Percentiles rank a stretch among this genome's conserved stretches.
Conservation (phyloP, 305 asterid genomes). For the Withania somnifera region DNA sequence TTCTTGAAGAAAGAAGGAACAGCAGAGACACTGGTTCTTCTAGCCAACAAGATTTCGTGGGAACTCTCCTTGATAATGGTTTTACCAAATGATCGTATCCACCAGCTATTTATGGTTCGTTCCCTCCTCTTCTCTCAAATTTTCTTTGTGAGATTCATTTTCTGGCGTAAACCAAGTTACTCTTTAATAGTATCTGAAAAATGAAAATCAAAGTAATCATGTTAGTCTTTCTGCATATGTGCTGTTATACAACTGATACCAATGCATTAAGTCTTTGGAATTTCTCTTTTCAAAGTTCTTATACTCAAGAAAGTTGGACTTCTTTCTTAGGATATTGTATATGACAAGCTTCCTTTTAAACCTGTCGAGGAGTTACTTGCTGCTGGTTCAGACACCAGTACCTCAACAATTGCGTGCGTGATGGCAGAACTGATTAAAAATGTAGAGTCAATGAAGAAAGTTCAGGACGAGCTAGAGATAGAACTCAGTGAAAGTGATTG, state of each 20-base stretch:
- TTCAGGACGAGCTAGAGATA: slow-evolving; percentile 17
- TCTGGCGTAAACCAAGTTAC: not conserved
- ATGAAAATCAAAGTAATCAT: not conserved
- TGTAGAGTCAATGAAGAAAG: not conserved
- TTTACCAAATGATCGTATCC: slow-evolving; percentile 20
- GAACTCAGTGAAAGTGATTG: slow-evolving; percentile 5
- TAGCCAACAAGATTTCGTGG: slow-evolving; percentile 22
- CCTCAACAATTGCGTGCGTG: too few species aligned
- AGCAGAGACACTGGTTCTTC: not conserved
- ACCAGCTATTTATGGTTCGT: slow-evolving; percentile 24
- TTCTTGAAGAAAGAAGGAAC: slow-evolving; percentile 19
- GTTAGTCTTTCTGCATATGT: not conserved
- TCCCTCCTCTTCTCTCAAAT: not conserved
- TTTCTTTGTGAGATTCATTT: not conserved
- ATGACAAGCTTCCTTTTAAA: not conserved
- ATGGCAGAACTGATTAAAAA: too few species aligned
- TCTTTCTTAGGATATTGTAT: too few species aligned
- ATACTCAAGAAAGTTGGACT: not conserved
- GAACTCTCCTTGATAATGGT: slow-evolving; percentile 11
- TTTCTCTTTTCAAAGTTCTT: not conserved
- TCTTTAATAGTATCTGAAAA: not conserved
- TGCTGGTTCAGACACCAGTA: too few species aligned
- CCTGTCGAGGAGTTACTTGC: not conserved
- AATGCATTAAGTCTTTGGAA: not conserved
- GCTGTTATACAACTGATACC: not conserved